A percentile compares a stretch with the other conserved stretches of the same genome.
These are phyloP conservation scores for Fusarium odoratissimum DNA, from an alignment of 2,329 filamentous ascomycete genomes.

Conservation along the genomic window DNA sequence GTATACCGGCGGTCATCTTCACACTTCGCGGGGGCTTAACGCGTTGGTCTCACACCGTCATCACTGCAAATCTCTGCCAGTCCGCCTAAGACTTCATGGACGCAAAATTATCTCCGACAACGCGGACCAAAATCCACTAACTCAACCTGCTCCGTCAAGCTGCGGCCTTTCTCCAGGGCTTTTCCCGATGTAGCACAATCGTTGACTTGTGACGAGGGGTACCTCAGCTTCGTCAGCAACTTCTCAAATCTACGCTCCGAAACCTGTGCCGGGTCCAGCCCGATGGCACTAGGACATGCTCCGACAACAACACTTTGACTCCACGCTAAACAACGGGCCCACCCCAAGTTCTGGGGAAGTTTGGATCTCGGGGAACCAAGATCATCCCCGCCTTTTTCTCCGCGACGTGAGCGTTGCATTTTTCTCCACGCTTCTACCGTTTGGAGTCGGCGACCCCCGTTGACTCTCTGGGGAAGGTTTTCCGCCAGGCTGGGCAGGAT, in stretches of 20 bases:
- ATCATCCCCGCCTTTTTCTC: slow-evolving; percentile 4
- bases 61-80: no score
- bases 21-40: no score
- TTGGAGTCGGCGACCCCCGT: background rate
- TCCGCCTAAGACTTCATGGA: no score
- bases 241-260: background rate
- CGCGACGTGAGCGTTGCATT: background rate
- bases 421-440: background rate
- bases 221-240: background rate
- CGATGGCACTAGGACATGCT: slow-evolving; percentile 6
- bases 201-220: background rate
- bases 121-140: no score
- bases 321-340: background rate
- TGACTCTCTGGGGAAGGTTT: background rate
- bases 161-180: no score
- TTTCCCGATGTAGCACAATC: background rate
- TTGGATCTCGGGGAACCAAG: background rate
- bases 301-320: background rate
- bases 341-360: background rate
- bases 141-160: no score
- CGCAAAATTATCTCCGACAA: no score
- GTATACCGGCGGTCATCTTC: no score
- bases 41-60: no score
- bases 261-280: background rate
- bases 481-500: background rate